Conservation (phyloP, 768 basidiomycete species). For the Xerocomellus amylosporus region DNA sequence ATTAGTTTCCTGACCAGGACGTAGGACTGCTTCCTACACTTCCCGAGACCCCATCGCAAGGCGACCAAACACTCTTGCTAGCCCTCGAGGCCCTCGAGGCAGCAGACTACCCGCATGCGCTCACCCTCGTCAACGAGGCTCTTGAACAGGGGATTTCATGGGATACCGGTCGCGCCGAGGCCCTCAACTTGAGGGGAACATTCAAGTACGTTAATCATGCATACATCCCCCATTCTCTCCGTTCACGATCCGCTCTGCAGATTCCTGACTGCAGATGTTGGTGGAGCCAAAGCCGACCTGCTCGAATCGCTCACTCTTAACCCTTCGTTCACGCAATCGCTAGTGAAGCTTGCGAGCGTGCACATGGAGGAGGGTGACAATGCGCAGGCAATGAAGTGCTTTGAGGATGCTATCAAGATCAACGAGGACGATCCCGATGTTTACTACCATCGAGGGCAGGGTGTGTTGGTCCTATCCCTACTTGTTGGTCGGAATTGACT, state of each 20-base stretch:
- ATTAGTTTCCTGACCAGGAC: neutral
- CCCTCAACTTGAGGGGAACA: constrained; percentile 89
- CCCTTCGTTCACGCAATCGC: constrained; percentile 75
- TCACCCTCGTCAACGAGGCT: constrained; percentile 79
- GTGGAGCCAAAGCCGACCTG: constrained; percentile 80
- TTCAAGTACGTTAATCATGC: constrained; percentile 69
- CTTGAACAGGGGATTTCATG: constrained; percentile 83
- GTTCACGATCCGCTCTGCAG: constrained; percentile 35
- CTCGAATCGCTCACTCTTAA: constrained; percentile 67
- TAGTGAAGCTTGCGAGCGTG: constrained; percentile 96
- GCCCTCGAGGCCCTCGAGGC: constrained; percentile 83
- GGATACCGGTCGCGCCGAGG: constrained; percentile 75
- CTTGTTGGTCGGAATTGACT: neutral
- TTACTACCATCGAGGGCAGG: constrained; percentile 98
- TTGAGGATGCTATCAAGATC: constrained; percentile 82
- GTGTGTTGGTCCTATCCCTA: constrained; percentile 35
- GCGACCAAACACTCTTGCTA: constrained; percentile 79
- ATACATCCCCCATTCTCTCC: neutral
- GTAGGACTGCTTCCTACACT: constrained; percentile 65
- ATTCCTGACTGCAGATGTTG: constrained; percentile 84
- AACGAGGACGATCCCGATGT: constrained; percentile 90
- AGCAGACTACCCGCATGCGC: constrained; percentile 77
- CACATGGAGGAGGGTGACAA: constrained; percentile 94
- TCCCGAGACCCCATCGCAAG: constrained; percentile 71
- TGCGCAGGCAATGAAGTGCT: constrained; percentile 80